These are phyloP conservation scores for Penicillium pulvis DNA, from an alignment of 495 filamentous ascomycete genomes.

Conservation along the genomic window DNA sequence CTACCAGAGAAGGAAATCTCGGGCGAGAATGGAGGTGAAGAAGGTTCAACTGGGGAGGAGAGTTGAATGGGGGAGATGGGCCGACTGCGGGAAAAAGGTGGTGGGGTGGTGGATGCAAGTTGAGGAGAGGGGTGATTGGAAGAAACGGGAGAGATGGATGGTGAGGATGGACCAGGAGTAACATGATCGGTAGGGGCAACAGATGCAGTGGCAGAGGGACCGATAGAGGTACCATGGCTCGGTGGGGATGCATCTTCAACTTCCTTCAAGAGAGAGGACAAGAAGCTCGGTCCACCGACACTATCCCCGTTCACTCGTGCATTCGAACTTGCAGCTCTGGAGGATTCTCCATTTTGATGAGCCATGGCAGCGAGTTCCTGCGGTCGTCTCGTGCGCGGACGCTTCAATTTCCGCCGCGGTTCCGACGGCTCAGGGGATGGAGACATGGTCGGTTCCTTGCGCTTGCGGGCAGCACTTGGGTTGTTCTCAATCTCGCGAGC, in stretches of 20 bases:
- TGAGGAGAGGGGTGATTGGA: conserved; percentile 70
- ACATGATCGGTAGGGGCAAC: conserved; percentile 46
- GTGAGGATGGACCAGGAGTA: conserved; percentile 66
- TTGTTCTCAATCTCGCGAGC: conserved; percentile 68
- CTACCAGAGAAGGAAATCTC: conserved; percentile 41
- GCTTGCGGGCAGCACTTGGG: conserved; percentile 61
- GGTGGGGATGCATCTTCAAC: conserved; percentile 70
- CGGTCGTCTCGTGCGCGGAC: conserved; percentile 69
- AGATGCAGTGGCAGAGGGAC: conserved; percentile 46
- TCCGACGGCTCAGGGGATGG: conserved; percentile 63
- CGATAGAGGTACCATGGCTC: conserved; percentile 53
- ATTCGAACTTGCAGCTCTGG: conserved; percentile 38
- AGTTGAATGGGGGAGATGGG: conserved; percentile 70
- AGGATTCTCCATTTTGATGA: conserved; percentile 49
- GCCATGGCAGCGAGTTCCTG: conserved; percentile 50
- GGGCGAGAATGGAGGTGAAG: conserved; percentile 60
- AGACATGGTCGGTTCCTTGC: conserved; percentile 77
- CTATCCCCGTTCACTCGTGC: conserved; percentile 36
- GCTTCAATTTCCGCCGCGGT: conserved; percentile 78
- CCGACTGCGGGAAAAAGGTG: conserved; percentile 60
- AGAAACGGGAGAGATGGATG: conserved; percentile 68
- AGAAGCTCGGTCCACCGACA: conserved; percentile 61
- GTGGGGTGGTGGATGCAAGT: conserved; percentile 72
- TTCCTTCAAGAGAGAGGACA: conserved; percentile 82
- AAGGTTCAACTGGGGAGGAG: conserved; percentile 62